Base-by-base conservation (phyloP, 805 yeast species). In the Grigorovia transvaalensis region DNA sequence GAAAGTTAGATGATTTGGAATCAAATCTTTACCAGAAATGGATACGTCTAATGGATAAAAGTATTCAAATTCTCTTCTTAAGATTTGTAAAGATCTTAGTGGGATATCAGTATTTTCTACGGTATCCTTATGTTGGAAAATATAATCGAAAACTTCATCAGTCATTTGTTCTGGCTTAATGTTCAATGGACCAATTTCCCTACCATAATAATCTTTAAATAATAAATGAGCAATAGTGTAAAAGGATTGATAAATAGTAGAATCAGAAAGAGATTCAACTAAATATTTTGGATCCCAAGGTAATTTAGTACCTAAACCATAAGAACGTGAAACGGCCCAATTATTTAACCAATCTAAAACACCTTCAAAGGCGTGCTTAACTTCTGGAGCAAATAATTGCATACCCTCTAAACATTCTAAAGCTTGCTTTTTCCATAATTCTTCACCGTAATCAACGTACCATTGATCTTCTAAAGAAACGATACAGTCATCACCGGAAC, bases 401-500 rank as follows among this genome's bases (percentile, higher is more conserved):
- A 93, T 82, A 54, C 71, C 67, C 47, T 75, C 76, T 55, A 93
- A 77, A 68, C 95, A 85, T 61, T 85, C 93, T 56, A 82, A 72
- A 50, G 96, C 95, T 66, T 79, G 80, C 15, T 75, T 70, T 66
- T 85, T 87, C 99, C 99, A 93, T 15, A 72, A 59, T 60, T 80
- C 88, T 78, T 93, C 99, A 77, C 99, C 99, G 64, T 93, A 93
- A 69, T 93, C 97, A 62, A 88, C 79, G 71, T 81, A 93, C 99
- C 99, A 93, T 76, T 93, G 99, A 72, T 93, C 98, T 73, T 95
- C 98, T 50, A 93, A 79, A 6, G 98, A 88, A 44, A 93, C 99
- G 62, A 91, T 82, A 78, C 99, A 93, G 54, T 83, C 88, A 68
- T 93, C 99, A 59, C 97, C 97, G 45, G 96, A 88, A 73, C 99